These are phyloP conservation scores for Neckera pumila DNA, from an alignment of 225 moss, liverwort and hornwort genomes.

Conservation along the genomic window DNA sequence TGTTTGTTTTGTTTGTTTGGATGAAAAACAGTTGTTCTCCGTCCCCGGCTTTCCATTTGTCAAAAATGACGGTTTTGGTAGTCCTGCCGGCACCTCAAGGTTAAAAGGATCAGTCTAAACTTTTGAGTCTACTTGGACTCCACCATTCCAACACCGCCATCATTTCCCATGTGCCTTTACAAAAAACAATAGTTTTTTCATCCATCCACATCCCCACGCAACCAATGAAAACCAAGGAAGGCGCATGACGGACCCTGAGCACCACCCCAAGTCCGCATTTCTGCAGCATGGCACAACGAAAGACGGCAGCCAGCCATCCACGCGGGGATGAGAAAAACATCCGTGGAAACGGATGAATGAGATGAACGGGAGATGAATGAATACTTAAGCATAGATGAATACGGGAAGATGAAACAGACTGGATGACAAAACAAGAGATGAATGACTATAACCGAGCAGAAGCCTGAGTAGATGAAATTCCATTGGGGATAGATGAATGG, in stretches of 20 bases:
- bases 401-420: not conserved
- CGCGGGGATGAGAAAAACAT: not conserved
- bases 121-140: not conserved
- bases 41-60: not conserved
- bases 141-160: not conserved
- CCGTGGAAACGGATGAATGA: not conserved
- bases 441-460: not conserved
- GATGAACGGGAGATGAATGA: not conserved
- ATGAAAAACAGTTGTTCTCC: not conserved
- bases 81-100: too few species aligned
- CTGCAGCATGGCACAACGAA: not conserved
- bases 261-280: not conserved
- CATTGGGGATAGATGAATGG: not conserved
- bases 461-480: too few species aligned
- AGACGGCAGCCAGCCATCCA: not conserved
- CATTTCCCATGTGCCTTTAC: not conserved
- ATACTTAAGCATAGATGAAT: too few species aligned
- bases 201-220: not conserved
- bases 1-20: too few species aligned
- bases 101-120: not conserved
- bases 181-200: not conserved
- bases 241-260: not conserved
- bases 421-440: too few species aligned
- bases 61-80: too few species aligned
- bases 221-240: not conserved